phyloP scores from a whole-genome alignment of 2,329 filamentous ascomycete species.

The Sporothrix curviconia region DNA sequence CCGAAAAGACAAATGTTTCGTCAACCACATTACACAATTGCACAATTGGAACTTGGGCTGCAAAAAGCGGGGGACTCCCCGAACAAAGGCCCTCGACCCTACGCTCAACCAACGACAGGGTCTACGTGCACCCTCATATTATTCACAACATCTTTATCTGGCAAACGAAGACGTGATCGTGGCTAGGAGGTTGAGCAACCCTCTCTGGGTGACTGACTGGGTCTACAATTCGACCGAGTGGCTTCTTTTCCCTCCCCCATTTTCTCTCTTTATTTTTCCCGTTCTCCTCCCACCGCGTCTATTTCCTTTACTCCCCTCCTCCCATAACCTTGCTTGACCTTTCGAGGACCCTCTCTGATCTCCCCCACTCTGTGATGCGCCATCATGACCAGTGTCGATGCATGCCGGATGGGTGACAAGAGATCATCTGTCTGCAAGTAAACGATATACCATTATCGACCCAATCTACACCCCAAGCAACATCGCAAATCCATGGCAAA shows the following conservation, averaged over 20 bases:
- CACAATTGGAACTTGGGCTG: constrained; percentile 4
- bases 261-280: not conserved
- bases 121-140: not conserved
- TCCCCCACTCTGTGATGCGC: not conserved
- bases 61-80: not conserved
- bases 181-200: not conserved
- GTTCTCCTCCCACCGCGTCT: not conserved
- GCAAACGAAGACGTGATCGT: constrained; percentile 8
- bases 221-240: not conserved
- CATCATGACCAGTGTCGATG: constrained; percentile 4
- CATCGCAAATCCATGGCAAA: not conserved
- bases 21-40: constrained; percentile 11
- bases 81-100: not conserved
- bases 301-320: not conserved
- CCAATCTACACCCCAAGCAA: not conserved
- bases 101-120: too few relatives aligned
- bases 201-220: not conserved
- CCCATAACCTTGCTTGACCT: not conserved
- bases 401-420: not conserved
- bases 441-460: not conserved
- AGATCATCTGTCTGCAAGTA: not conserved
- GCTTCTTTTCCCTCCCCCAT: not conserved
- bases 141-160: not conserved
- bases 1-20: constrained; percentile 4
- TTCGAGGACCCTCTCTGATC: too few relatives aligned